A percentile compares a stretch with the other conserved stretches of the same genome.
These are phyloP conservation scores for Coemansia sp. DNA, from an alignment of 192 early-diverging fungal genomes.

Conservation along the genomic window DNA sequence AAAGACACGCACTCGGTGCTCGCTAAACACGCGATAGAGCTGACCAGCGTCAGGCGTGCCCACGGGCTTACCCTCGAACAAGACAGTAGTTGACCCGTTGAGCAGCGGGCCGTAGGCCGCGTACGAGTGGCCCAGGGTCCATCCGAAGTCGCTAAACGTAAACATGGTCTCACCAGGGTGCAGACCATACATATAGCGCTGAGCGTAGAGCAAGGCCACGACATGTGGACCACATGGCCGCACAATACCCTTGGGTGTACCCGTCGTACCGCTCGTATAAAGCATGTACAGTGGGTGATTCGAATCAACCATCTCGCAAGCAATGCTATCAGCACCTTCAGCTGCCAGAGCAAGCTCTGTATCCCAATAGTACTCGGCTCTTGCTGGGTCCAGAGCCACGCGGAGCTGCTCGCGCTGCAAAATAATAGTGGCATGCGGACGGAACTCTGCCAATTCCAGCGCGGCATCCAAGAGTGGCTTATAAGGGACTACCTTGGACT, in stretches of 20 bases:
- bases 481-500: slow-evolving; percentile 65
- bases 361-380: slow-evolving; percentile 54
- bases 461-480: slow-evolving; percentile 79
- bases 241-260: slow-evolving; percentile 72
- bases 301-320: slow-evolving; percentile 61
- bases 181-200: slow-evolving; percentile 71
- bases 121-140: slow-evolving; percentile 86
- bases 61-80: slow-evolving; percentile 88
- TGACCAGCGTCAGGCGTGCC: slow-evolving; percentile 77
- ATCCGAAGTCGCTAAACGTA: slow-evolving; percentile 83
- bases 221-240: slow-evolving; percentile 67
- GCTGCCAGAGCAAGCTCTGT: slow-evolving; percentile 56
- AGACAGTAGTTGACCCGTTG: slow-evolving; percentile 71
- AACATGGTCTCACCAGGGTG: slow-evolving; percentile 77
- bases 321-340: slow-evolving; percentile 36
- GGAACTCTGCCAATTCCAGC: slow-evolving; percentile 54
- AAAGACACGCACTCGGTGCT: slow-evolving; percentile 74
- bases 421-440: slow-evolving; percentile 56
- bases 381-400: slow-evolving; percentile 48
- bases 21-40: slow-evolving; percentile 75
- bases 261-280: slow-evolving; percentile 76
- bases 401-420: slow-evolving; percentile 65
- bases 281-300: slow-evolving; percentile 81
- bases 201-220: slow-evolving; percentile 67
- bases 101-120: slow-evolving; percentile 81